Percentiles rank a stretch among this genome's conserved stretches.
These are phyloP conservation scores for Plasmodiophora brassicae DNA, from an alignment of 208 protist species.

Conservation along the genomic window DNA sequence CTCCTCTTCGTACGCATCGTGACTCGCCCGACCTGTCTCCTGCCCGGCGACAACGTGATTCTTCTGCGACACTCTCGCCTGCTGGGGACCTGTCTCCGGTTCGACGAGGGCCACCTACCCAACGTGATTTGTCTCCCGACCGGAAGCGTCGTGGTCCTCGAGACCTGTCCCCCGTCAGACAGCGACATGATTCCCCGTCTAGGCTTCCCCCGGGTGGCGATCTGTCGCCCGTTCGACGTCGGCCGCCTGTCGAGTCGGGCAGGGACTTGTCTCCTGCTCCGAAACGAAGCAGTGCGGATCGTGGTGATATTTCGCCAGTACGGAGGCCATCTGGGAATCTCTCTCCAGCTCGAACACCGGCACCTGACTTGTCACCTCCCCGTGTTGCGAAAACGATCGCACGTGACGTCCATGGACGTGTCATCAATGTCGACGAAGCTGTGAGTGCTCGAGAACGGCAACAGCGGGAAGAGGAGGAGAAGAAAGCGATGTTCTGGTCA, in stretches of 20 bases:
- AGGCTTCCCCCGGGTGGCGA: background rate
- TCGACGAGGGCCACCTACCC: background rate
- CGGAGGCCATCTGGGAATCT: too few relatives aligned
- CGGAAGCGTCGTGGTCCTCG: background rate
- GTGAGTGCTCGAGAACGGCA: background rate
- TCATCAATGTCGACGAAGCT: background rate
- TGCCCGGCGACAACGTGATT: background rate
- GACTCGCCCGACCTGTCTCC: background rate
- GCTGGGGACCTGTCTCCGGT: background rate
- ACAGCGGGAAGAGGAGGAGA: background rate
- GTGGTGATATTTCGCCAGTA: too few relatives aligned
- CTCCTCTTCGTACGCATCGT: too few relatives aligned
- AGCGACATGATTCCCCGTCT: background rate
- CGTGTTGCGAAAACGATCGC: background rate
- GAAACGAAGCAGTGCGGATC: too few relatives aligned
- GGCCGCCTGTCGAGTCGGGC: too few relatives aligned
- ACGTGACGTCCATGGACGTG: background rate
- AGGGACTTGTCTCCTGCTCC: too few relatives aligned
- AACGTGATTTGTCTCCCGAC: background rate
- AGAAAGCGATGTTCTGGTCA: constrained; percentile 22
- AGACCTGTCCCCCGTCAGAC: background rate
- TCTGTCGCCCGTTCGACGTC: too few relatives aligned
- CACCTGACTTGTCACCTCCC: background rate
- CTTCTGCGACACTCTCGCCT: background rate
- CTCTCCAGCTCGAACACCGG: background rate